These are phyloP conservation scores for Rhodocollybia butyracea DNA, from an alignment of 768 basidiomycete species.

Conservation along the genomic window DNA sequence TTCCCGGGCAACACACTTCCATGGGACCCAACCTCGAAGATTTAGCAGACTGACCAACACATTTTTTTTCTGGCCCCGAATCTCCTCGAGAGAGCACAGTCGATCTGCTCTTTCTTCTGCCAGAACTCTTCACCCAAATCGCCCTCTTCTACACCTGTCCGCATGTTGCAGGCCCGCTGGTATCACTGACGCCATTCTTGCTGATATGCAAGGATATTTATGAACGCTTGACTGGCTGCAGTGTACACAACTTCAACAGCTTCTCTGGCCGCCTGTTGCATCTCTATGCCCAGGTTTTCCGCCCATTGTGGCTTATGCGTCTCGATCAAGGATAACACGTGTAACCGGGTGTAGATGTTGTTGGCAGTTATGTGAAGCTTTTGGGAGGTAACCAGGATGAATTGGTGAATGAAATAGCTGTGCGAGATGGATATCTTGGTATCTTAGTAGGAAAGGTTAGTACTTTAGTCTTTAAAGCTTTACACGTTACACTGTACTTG, in stretches of 20 bases:
- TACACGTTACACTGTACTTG: too few species aligned
- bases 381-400: conserved; percentile 39
- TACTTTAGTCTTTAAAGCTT: too few species aligned
- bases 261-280: conserved; percentile 31
- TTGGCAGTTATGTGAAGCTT: conserved; percentile 40
- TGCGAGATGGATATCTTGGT: conserved; percentile 64
- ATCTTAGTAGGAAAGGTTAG: conserved; percentile 50
- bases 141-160: conserved; percentile 42
- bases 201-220: conserved; percentile 36
- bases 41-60: too few species aligned
- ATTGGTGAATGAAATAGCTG: conserved; percentile 51
- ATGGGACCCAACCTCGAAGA: too few species aligned
- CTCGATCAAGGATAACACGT: conserved; percentile 68
- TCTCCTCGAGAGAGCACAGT: too few species aligned
- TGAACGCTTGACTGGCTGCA: too few species aligned
- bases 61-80: too few species aligned
- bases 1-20: too few species aligned
- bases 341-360: conserved; percentile 55
- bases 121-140: conserved; percentile 46
- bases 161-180: conserved; percentile 43
- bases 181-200: conserved; percentile 45
- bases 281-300: conserved; percentile 55
- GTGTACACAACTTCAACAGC: too few species aligned
- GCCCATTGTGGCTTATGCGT: conserved; percentile 49
- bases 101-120: conserved; percentile 38